phyloP scores from a whole-genome alignment of 768 basidiomycete genomes.

The Botryobasidium botryosum region DNA sequence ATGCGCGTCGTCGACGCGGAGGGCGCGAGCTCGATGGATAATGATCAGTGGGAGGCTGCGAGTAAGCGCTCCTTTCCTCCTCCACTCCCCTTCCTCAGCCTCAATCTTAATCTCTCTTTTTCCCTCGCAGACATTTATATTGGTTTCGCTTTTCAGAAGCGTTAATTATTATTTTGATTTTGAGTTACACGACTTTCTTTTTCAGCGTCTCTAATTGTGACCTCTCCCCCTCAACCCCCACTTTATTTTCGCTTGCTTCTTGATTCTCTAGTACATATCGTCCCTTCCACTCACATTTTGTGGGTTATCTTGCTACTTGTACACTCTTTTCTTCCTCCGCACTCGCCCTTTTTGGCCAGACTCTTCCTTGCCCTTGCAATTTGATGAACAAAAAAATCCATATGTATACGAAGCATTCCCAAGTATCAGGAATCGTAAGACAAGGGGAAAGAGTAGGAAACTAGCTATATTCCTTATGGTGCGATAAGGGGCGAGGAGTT shows the following conservation, averaged over 20 bases:
- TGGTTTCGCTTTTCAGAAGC: constrained; percentile 76
- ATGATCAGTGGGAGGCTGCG: constrained; percentile 96
- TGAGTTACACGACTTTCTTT: not conserved
- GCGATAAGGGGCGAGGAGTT: too few species aligned
- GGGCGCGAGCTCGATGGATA: constrained; percentile 84
- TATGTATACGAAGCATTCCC: too few species aligned
- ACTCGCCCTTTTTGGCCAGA: too few species aligned
- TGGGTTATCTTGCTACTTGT: too few species aligned
- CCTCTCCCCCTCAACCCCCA: not conserved
- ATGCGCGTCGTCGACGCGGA: constrained; percentile 85
- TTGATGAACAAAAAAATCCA: too few species aligned
- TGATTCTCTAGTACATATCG: not conserved
- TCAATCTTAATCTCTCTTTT: constrained; percentile 8
- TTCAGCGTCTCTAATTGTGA: not conserved
- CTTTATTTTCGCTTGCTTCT: not conserved
- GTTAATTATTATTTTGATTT: too few species aligned
- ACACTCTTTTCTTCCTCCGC: too few species aligned
- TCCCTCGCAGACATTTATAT: constrained; percentile 63
- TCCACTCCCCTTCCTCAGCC: not conserved
- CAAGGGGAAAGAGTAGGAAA: too few species aligned
- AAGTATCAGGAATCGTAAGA: too few species aligned
- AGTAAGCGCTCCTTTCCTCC: constrained; percentile 39
- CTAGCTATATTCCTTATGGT: too few species aligned
- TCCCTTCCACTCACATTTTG: too few species aligned
- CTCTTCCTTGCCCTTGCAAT: too few species aligned